phyloP scores from a whole-genome alignment of 768 basidiomycete genomes.

The Mycena vulgaris region DNA sequence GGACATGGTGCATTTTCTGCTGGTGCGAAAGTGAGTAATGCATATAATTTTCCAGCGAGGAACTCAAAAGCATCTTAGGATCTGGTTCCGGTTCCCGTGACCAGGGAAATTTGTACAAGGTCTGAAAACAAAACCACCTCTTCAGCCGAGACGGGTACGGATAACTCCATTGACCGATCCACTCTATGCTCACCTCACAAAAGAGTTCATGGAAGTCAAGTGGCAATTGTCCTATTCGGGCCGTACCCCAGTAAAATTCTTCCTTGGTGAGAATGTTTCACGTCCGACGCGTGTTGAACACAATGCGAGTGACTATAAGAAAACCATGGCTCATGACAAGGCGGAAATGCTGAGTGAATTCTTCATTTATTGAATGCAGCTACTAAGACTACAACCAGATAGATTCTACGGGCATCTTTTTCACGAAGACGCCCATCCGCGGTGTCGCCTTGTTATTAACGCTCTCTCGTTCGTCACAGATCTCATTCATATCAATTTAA shows the following conservation, averaged over 20 bases:
- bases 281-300: constrained; percentile 20
- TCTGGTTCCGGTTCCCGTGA: constrained; percentile 49
- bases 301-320: constrained; percentile 43
- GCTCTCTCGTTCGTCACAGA: constrained; percentile 35
- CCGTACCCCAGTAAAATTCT: constrained; percentile 42
- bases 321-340: constrained; percentile 39
- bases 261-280: constrained; percentile 33
- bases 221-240: constrained; percentile 54
- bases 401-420: constrained; percentile 48
- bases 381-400: constrained; percentile 35
- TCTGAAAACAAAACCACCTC: neutral
- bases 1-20: constrained; percentile 37
- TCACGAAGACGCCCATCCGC: constrained; percentile 48
- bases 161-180: neutral
- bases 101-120: constrained; percentile 45
- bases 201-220: constrained; percentile 46
- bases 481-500: neutral
- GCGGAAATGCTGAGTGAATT: constrained; percentile 46
- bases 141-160: constrained; percentile 21
- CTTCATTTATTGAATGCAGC: neutral
- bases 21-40: constrained; percentile 49
- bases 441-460: constrained; percentile 39
- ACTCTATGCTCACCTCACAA: neutral
- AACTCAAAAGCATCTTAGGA: constrained; percentile 41
- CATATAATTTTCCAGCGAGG: neutral